Percentiles rank a stretch among this genome's conserved stretches.
These are phyloP conservation scores for Canavalia gladiata DNA, from an alignment of 306 rosid species.

Conservation along the genomic window DNA sequence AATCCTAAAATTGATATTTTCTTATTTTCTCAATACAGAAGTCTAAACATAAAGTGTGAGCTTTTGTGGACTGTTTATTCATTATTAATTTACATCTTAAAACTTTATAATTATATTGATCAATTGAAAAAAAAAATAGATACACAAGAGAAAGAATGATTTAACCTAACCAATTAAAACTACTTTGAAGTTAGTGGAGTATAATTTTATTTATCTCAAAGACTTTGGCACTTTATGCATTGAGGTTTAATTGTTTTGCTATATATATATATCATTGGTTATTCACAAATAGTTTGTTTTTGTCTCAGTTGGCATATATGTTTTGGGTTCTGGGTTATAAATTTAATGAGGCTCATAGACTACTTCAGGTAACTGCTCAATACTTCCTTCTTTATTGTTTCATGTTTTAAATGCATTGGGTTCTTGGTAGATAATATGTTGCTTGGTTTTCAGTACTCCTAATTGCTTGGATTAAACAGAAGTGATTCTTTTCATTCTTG, in stretches of 20 bases:
- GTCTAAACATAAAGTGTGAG: slow-evolving; percentile 19
- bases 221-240: slow-evolving; percentile 19
- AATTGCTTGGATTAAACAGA: slow-evolving; percentile 30
- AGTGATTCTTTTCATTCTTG: background rate
- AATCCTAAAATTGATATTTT: slow-evolving; percentile 30
- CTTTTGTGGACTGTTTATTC: slow-evolving; percentile 21
- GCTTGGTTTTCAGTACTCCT: slow-evolving; percentile 11
- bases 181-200: background rate
- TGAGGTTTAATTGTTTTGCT: slow-evolving; percentile 15
- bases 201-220: slow-evolving; percentile 24
- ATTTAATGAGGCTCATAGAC: slow-evolving; percentile 65
- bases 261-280: background rate
- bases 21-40: background rate
- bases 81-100: background rate
- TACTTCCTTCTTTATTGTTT: slow-evolving; percentile 27
- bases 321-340: slow-evolving; percentile 91
- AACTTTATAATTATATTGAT: slow-evolving; percentile 22
- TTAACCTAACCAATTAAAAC: slow-evolving; percentile 4
- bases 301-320: slow-evolving; percentile 89
- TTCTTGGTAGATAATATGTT: slow-evolving; percentile 38
- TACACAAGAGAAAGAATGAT: slow-evolving; percentile 20
- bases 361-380: slow-evolving; percentile 75
- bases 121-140: slow-evolving; percentile 19
- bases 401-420: slow-evolving; percentile 5
- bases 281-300: slow-evolving; percentile 50